These are phyloP conservation scores for Alliaria petiolata DNA, from an alignment of 345 rosid genomes.

Conservation along the genomic window DNA sequence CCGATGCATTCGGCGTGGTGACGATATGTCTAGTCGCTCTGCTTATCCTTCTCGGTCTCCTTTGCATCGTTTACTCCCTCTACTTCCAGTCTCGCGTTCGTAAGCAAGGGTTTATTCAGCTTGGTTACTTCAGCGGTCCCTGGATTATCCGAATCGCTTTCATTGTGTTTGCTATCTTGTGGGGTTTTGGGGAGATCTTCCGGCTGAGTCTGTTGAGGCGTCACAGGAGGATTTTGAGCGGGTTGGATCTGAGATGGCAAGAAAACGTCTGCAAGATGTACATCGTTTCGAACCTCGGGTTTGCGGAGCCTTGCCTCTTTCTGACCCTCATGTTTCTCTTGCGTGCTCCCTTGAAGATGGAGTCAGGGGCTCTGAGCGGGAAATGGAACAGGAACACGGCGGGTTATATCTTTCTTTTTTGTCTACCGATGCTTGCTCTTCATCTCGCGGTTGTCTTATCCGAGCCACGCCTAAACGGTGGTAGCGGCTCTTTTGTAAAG, in stretches of 20 bases:
- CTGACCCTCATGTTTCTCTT: constrained; percentile 79
- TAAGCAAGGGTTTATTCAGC: constrained; percentile 54
- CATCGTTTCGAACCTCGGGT: constrained; percentile 84
- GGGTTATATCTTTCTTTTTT: constrained; percentile 56
- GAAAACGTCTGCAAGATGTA: constrained; percentile 84
- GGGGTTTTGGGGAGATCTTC: constrained; percentile 85
- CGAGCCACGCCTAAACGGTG: constrained; percentile 58
- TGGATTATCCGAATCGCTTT: constrained; percentile 82
- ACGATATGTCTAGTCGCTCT: constrained; percentile 84
- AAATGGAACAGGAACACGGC: constrained; percentile 83
- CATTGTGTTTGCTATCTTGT: constrained; percentile 67
- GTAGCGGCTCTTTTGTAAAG: constrained; percentile 36
- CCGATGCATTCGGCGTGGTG: constrained; percentile 98
- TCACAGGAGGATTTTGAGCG: constrained; percentile 48
- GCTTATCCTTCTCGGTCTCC: constrained; percentile 64
- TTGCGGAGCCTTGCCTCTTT: constrained; percentile 96
- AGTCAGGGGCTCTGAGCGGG: constrained; percentile 58
- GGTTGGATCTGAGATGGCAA: constrained; percentile 73
- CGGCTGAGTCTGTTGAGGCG: constrained; percentile 71
- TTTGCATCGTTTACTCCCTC: constrained; percentile 75
- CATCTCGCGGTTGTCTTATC: constrained; percentile 69
- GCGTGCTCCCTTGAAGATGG: constrained; percentile 85
- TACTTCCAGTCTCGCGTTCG: constrained; percentile 74
- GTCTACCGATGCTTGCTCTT: constrained; percentile 77
- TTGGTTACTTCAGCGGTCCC: constrained; percentile 80